Evolutionary conservation across 2,329 filamentous ascomycete species (phyloP), one percentile per base, ranked within the genome.

Genomic region (Tolypocladium album): DNA sequence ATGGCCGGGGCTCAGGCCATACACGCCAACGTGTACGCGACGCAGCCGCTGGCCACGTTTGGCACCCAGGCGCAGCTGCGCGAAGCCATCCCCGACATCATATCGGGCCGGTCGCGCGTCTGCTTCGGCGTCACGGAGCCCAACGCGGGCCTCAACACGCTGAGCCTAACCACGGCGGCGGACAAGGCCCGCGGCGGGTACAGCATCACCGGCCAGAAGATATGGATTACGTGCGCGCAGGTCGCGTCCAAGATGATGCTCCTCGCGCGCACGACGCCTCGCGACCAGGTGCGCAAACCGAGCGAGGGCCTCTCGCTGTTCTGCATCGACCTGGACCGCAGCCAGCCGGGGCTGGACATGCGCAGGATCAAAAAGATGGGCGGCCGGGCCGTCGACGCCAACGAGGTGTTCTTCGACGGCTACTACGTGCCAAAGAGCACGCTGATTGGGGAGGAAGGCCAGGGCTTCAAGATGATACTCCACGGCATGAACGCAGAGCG

Each of bases 61-160:
- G 89, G 87, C 0, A 87, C 83, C 0, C 70, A 78, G 6, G 80
- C 83, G 58, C 89, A 93, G 72, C 74, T 86, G 3, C 72, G 83
- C 59, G 75, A 76, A 5, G 88, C 85, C 36, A 80, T 94, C 12
- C 85, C 88, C 0, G 84, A 84, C 57, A 85, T 94, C 61, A 87
- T 94, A 45, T 81, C 81, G 8, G 90, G 90, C 2, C 79, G 85
- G 64, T 88, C 81, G 80, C 78, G 89, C 59, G 85, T 84, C 0
- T 94, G 90, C 68, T 94, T 94, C 64, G 90, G 89, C 15, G 89
- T 94, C 1, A 93, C 89, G n/a, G 90, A 93, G 70, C 89, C 89
- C 0, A 87, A 92, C 64, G 86, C 88, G 0, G 90, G 90, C 0
- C 82, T 95, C 1, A 88, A 95, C 61, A 95, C 90, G 0, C 76